Evolutionary conservation across 257 asterid species (phyloP).

Genomic region (Solanum etuberosum): DNA sequence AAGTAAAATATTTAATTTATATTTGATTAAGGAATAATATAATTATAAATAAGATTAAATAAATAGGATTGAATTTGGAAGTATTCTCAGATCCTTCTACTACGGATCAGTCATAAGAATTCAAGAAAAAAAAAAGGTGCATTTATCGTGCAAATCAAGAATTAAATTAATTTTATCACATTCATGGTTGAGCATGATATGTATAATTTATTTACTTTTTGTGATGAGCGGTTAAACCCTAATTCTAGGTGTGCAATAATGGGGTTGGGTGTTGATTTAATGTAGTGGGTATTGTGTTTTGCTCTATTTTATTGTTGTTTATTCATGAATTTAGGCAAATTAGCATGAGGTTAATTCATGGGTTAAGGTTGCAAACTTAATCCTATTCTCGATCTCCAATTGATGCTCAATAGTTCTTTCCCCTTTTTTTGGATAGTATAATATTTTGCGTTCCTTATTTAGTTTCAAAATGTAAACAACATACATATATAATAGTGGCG

Average conservation of each 20-base stretch:
- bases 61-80: not conserved
- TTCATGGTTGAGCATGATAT: too few species aligned
- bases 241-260: too few species aligned
- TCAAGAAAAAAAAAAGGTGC: not conserved
- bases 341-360: too few species aligned
- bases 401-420: not conserved
- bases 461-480: not conserved
- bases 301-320: too few species aligned
- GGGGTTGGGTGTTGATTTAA: too few species aligned
- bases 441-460: not conserved
- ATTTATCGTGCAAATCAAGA: not conserved
- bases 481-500: accelerated
- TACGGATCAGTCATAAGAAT: not conserved
- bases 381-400: too few species aligned
- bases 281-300: too few species aligned
- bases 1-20: not conserved
- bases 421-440: not conserved
- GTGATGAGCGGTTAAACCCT: too few species aligned
- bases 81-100: not conserved
- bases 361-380: too few species aligned
- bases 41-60: not conserved
- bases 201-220: too few species aligned
- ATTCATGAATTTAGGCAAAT: too few species aligned
- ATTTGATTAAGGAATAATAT: not conserved
- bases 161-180: not conserved